Evolutionary conservation across 129 eudicot species (phyloP), one percentile per base, ranked within the genome.

Genomic region (Kitagawia praeruptora): DNA sequence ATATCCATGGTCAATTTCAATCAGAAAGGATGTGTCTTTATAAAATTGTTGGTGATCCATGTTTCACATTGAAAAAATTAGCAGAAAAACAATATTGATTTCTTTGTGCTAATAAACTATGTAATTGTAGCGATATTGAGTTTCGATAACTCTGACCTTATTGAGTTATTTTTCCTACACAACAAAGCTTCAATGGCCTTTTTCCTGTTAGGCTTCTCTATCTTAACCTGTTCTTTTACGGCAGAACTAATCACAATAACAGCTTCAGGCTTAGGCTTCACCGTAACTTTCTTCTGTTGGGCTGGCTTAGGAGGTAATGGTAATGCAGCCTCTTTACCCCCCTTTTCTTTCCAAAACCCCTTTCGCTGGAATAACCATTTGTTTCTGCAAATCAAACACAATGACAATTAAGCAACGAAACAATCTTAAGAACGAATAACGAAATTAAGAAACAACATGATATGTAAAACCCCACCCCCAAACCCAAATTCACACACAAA

Each of bases 221-320:
- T 71, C 78, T 77, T 78, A 0, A 64, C 74, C 74, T 44, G 69
- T 83, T 86, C 87, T 13, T 91, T 80, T 13, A 88, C 98, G 0
- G 98, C 88, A 0, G 98, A 89, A 53, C 98, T 93, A 61, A 88
- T 88, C 70, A 81, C 98, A 41, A 89, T 93, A 4, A 93, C 87
- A 18, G 79, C 87, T 75, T 80, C 84, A 14, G 96, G 91, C 82
- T 88, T 91, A 67, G 92, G 87, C 69, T 93, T 91, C 25, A 64
- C 79, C 0, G 83, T 37, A 27, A 84, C 89, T 78, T 87, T 90
- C 91, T 89, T 91, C 82, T 75, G 39, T 25, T 46, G 86, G 39
- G 72, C 83, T 31, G 80, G 80, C 75, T 85, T 89, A 66, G 72
- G 72, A 66, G 72, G 39, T 12, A 58, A 58, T 18, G 80, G 80